Evolutionary conservation across 2,329 filamentous ascomycete genomes (phyloP).

Genomic region (Aspergillus sp.): DNA sequence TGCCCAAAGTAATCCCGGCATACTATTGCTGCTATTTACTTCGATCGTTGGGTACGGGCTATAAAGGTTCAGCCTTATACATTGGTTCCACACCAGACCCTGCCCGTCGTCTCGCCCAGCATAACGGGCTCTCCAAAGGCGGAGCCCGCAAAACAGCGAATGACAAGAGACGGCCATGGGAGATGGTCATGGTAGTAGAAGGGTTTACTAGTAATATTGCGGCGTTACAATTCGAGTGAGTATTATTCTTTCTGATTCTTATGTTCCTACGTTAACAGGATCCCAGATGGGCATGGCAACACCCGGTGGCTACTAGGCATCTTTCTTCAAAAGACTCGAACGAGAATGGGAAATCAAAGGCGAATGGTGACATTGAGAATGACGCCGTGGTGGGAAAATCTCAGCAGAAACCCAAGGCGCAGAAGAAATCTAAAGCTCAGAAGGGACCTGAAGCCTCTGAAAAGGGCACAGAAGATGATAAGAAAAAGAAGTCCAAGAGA

Average conservation of each 20-base stretch:
- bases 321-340: slow-evolving; percentile 60
- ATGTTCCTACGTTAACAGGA: not conserved
- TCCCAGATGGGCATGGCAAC: slow-evolving; percentile 83
- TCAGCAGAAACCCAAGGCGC: slow-evolving; percentile 30
- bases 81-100: slow-evolving; percentile 92
- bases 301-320: slow-evolving; percentile 77
- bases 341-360: slow-evolving; percentile 30
- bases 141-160: slow-evolving; percentile 76
- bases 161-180: slow-evolving; percentile 75
- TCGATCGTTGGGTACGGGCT: slow-evolving; percentile 63
- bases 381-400: not conserved
- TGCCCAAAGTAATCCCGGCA: slow-evolving; percentile 68
- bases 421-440: not conserved
- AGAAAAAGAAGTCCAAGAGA: not conserved
- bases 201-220: slow-evolving; percentile 86
- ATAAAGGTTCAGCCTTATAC: slow-evolving; percentile 70
- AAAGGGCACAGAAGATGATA: not conserved
- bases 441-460: not conserved
- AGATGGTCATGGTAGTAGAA: slow-evolving; percentile 81
- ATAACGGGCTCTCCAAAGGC: slow-evolving; percentile 82
- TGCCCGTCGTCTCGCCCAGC: slow-evolving; percentile 78
- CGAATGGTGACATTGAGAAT: not conserved
- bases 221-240: slow-evolving; percentile 72
- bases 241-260: not conserved
- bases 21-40: slow-evolving; percentile 94